Evolutionary conservation across 352 stramenopile genomes (phyloP).

Genomic region (Globisporangium ultimum): DNA sequence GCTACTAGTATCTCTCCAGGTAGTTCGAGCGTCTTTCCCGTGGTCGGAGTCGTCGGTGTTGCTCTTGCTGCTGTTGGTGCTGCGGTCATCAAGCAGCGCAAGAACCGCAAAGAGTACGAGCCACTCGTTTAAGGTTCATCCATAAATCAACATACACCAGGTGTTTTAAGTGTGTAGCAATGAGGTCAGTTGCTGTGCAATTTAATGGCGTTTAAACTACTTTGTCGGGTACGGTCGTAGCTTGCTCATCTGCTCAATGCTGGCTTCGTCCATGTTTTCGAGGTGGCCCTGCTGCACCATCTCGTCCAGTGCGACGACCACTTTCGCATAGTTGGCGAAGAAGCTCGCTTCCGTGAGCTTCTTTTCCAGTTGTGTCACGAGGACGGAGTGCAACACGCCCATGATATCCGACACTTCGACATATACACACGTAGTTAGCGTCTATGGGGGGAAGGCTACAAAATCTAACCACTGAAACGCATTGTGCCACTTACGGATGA

Average conservation of each 20-base stretch:
- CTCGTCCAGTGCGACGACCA: conserved; percentile 65
- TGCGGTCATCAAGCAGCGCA: background rate
- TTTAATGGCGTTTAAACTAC: background rate
- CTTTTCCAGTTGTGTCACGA: conserved; percentile 62
- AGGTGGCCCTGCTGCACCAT: conserved; percentile 60
- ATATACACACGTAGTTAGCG: background rate
- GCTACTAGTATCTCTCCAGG: background rate
- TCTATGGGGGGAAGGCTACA: no score
- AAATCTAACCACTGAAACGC: background rate
- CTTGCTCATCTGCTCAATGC: conserved; percentile 56
- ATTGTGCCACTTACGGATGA: conserved; percentile 41
- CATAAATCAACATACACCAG: no score
- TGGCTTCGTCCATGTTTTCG: conserved; percentile 44
- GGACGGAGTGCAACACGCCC: conserved; percentile 37
- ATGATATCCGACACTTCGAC: conserved; percentile 57
- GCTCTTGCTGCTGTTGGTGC: background rate
- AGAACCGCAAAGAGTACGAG: no score
- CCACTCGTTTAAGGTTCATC: no score
- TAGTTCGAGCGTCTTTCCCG: conserved; percentile 41
- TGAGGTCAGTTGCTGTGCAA: background rate
- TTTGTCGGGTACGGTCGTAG: conserved; percentile 44
- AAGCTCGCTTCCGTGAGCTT: conserved; percentile 60
- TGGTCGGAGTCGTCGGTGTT: conserved; percentile 13
- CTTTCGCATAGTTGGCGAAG: conserved; percentile 56
- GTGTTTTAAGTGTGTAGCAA: no score